Evolutionary conservation across 495 filamentous ascomycete species (phyloP), one percentile per base, ranked within the genome.

Genomic region (Xanthoparmelia taractica): DNA sequence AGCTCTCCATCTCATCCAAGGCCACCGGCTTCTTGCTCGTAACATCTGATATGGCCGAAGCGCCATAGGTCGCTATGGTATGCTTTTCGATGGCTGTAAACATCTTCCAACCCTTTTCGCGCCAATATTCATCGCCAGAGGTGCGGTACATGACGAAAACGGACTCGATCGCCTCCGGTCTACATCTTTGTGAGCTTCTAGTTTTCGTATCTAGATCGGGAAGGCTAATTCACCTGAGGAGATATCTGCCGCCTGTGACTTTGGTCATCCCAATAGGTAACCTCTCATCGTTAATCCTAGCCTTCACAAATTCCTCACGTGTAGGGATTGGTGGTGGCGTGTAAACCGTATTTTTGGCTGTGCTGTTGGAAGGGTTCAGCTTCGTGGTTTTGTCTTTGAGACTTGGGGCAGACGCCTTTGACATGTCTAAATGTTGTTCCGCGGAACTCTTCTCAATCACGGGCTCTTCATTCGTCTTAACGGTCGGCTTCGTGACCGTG

Each of bases 141-240:
- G 94, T 86, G 69, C 92, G 89, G 78, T 89, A 96, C 88, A 96
- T 91, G 78, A 95, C 92, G 81, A 91, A 96, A 18, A 96, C 90
- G 2, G 90, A 95, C 73, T 96, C 92, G 66, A 96, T 96, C 4
- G 92, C 92, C 78, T 96, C 92, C 52, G 92, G 92, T 54, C 90
- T 92, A 62, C 27, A 17, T 11, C 37, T 29, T 41, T 25, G 25
- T 60, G n/a, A 63, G 58, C 41, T 27, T 38, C 25, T 8, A 11
- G 41, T 38, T 0, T 31, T 8, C 20, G 18, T 58, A 89, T 89
- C 77, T 92, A 89, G 54, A 88, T 89, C 37, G 31, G 34, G 34
- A 20, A 87, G 90, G 47, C 25, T 13, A n/a, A 65, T 76, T 71
- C 78, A 87, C 86, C 87, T 76, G n/a, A 97, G 82, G 61, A 93